Conservation (phyloP, 2,329 filamentous ascomycete species). For the Coniochaeta prunicola region DNA sequence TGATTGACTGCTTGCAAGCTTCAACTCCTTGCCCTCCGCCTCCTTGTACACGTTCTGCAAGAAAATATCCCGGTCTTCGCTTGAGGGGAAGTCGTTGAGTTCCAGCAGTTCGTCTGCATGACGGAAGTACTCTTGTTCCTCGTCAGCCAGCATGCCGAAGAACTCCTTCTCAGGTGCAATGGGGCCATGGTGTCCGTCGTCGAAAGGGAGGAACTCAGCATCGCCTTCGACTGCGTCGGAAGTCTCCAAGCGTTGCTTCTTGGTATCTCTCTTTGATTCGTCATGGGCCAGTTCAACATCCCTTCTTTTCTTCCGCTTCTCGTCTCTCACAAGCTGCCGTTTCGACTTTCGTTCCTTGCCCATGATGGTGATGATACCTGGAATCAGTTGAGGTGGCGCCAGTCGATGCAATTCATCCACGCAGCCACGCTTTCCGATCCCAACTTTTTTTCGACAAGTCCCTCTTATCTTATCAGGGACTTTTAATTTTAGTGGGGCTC, state of each 20-base stretch:
- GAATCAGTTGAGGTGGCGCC: background rate
- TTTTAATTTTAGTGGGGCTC: background rate
- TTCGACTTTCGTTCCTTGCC: constrained; percentile 28
- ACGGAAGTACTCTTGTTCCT: constrained; percentile 95
- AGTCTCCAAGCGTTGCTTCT: background rate
- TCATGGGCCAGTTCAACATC: constrained; percentile 18
- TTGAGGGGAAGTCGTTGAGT: constrained; percentile 73
- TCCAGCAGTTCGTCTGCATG: constrained; percentile 85
- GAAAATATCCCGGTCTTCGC: constrained; percentile 65
- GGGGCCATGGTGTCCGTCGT: constrained; percentile 11
- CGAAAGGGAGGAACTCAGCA: constrained; percentile 16
- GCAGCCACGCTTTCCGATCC: background rate
- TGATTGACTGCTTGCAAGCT: constrained; percentile 91
- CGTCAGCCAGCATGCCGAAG: constrained; percentile 85
- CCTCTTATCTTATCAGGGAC: background rate
- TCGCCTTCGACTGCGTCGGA: constrained; percentile 1
- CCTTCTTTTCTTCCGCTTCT: constrained; percentile 27
- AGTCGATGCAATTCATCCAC: background rate
- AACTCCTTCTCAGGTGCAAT: constrained; percentile 57
- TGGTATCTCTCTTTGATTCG: constrained; percentile 4
- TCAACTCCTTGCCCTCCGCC: constrained; percentile 86
- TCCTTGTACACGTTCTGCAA: constrained; percentile 80
- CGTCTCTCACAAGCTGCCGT: constrained; percentile 26
- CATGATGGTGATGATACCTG: constrained; percentile 14
- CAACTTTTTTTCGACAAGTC: background rate